Base-by-base conservation (phyloP, 139 green algal species). In the Coccomyxa sp. region DNA sequence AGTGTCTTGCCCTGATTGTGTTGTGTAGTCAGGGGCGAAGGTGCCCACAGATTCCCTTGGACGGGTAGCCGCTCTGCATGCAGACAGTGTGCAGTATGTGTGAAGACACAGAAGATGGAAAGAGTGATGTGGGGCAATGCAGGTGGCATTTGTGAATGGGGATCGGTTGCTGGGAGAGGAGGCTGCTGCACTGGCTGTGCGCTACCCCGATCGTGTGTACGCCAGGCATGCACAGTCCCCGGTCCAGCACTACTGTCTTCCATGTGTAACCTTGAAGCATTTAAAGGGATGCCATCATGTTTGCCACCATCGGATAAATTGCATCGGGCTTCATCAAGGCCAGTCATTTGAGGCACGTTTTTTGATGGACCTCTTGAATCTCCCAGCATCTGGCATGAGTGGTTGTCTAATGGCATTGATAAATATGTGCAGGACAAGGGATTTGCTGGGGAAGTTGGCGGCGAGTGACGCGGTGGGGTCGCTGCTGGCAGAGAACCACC, bases 101-200 rank as follows among this genome's bases (percentile, higher is more conserved):
- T n/a, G n/a, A 51, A 51, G 38, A 51, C 38, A 51, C 38, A 51
- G 38, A 51, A 51, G 38, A 51, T 51, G 38, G 38, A 51, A 51
- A 51, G 38, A 51, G 38, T 11, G 38, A 51, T 51, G 38, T 7
- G 38, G 38, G 38, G 7, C 38, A 51, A 51, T 51, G 38, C 38
- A 51, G 63, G 94, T 99, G 18, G 94, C 91, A 7, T 95, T 98
- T 78, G 84, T 94, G 12, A 87, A 94, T 25, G 93, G 92, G 7
- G 94, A 98, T n/a, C 90, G 96, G 14, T 85, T 98, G 16, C 82
- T 99, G n/a, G 97, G 95, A 13, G 96, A 99, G 84, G 95, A 98
- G 81, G 96, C 95, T 21, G 91, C 87, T n/a, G 88, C 90, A 1
- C 83, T 98, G 25, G 81, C 85, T 0, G 88, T 90, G 0, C 87